Percentiles rank a stretch among this genome's conserved stretches.
Evolutionary conservation across 176 grass and related monocot species (phyloP).

Genomic region (Guadua angustifolia): DNA sequence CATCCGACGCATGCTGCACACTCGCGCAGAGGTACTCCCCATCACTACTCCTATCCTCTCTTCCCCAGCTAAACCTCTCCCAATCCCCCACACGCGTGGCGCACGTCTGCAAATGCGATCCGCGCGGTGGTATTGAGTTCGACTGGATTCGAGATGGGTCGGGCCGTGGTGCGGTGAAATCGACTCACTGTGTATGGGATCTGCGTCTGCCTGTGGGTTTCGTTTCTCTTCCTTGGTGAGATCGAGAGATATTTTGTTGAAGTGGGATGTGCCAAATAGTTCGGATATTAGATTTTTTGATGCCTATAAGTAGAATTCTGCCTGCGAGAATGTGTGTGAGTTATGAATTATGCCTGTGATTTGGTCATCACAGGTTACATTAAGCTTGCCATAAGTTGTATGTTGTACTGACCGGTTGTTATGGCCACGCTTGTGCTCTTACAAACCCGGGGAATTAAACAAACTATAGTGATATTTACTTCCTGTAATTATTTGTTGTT

Average conservation of each 20-base stretch:
- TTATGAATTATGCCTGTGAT: constrained; percentile 32
- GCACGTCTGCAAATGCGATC: constrained; percentile 23
- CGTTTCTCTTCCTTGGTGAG: constrained; percentile 7
- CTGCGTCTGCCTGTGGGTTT: constrained; percentile 34
- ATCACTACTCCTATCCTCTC: neutral
- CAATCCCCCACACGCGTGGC: constrained; percentile 10
- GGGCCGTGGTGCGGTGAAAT: constrained; percentile 13
- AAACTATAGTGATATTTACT: constrained; percentile 25
- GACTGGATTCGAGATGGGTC: constrained; percentile 1
- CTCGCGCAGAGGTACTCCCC: constrained; percentile 79
- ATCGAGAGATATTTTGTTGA: constrained; percentile 23
- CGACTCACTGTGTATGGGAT: constrained; percentile 33
- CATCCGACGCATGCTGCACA: constrained; percentile 89
- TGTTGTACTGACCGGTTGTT: neutral
- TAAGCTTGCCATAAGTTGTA: neutral
- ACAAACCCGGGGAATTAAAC: neutral
- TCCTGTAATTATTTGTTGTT: neutral
- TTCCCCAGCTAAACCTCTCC: constrained; percentile 28
- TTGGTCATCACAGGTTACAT: neutral
- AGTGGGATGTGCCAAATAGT: neutral
- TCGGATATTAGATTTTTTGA: neutral
- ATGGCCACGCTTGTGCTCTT: neutral
- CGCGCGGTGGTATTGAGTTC: neutral
- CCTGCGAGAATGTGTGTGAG: neutral
- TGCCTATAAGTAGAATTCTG: constrained; percentile 5